These are phyloP conservation scores for Scutellaria barbata DNA, from an alignment of 257 asterid genomes.

Conservation along the genomic window DNA sequence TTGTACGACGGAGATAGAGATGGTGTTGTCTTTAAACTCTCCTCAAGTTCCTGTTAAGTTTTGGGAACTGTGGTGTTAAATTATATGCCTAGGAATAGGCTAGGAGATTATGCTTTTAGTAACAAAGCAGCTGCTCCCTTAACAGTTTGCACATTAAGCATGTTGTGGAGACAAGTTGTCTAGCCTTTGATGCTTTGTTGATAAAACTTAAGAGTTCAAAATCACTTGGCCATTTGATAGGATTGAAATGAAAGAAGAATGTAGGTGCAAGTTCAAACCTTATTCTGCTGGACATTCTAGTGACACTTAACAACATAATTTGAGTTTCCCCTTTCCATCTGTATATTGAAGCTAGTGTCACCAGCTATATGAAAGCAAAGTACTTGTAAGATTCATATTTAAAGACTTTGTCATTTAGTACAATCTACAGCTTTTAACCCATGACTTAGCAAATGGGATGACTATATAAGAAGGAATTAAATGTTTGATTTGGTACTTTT, in stretches of 20 bases:
- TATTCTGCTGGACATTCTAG: neutral
- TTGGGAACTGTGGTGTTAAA: neutral
- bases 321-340: neutral
- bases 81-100: neutral
- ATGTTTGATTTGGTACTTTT: neutral
- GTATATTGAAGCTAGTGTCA: neutral
- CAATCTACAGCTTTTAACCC: constrained; percentile 4
- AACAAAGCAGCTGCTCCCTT: constrained; percentile 1
- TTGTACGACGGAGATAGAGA: constrained; percentile 15
- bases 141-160: neutral
- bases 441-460: constrained; percentile 3
- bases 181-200: neutral
- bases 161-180: neutral
- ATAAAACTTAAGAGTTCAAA: constrained; percentile 8
- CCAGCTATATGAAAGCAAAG: neutral
- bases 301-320: neutral
- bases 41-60: neutral
- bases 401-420: constrained; percentile 2
- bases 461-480: neutral
- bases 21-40: neutral
- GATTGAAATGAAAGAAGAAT: neutral
- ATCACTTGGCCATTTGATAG: neutral
- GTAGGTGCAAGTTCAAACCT: constrained; percentile 4
- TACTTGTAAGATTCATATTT: constrained; percentile 4
- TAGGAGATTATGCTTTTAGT: neutral